Percentiles rank a stretch among this genome's conserved stretches.
phyloP scores from a whole-genome alignment of 441 rosid genomes.

The Dalechampia spathulata region DNA sequence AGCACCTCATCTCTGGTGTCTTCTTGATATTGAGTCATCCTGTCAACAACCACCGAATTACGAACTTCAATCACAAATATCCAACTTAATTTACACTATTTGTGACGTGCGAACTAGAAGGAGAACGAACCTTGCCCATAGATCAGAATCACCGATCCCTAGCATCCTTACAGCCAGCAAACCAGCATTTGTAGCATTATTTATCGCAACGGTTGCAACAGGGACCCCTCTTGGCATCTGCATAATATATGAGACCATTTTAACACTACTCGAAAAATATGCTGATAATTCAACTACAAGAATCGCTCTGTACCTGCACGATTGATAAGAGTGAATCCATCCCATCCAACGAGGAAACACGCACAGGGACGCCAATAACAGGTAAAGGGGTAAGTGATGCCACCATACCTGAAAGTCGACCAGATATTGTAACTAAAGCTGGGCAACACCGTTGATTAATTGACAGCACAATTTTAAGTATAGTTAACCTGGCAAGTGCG shows the following conservation, averaged over 20 bases:
- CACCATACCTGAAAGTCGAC: conserved; percentile 65
- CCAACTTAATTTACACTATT: not conserved
- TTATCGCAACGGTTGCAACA: conserved; percentile 86
- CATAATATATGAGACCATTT: not conserved
- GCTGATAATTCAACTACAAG: not conserved
- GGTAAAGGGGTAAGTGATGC: conserved; percentile 94
- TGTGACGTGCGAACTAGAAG: not conserved
- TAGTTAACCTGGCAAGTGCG: conserved; percentile 82
- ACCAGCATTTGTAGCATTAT: conserved; percentile 87
- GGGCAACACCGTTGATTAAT: not conserved
- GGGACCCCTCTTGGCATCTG: conserved; percentile 99
- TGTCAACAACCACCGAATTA: conserved; percentile 15
- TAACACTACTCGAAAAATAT: too few relatives aligned
- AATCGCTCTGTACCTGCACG: conserved; percentile 53
- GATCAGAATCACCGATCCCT: conserved; percentile 57
- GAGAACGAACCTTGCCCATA: conserved; percentile 42
- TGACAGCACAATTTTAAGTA: not conserved
- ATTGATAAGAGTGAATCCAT: conserved; percentile 92
- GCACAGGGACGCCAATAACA: conserved; percentile 92
- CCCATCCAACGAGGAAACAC: conserved; percentile 76
- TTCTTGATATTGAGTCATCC: conserved; percentile 83
- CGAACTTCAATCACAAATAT: not conserved
- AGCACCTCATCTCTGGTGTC: conserved; percentile 61
- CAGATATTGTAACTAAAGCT: not conserved
- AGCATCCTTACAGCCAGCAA: conserved; percentile 72